phyloP scores from a whole-genome alignment of 202 grass and related monocot species.

The Panicum hallii region DNA sequence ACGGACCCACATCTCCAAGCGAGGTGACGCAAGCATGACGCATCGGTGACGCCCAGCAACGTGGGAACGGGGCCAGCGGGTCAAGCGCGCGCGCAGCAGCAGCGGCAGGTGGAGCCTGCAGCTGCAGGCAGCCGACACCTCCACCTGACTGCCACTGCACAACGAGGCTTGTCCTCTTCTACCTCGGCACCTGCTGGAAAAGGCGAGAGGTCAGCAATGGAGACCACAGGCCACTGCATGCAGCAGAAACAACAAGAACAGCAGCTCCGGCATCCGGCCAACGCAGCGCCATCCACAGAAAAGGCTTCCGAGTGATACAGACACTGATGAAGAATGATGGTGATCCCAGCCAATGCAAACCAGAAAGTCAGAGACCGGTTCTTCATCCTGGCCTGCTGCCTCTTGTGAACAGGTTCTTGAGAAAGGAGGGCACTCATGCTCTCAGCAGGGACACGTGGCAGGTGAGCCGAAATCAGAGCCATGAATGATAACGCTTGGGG shows the following conservation, averaged over 20 bases:
- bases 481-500: neutral
- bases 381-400: neutral
- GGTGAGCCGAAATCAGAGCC: slow-evolving; percentile 14
- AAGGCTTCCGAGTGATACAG: neutral
- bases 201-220: slow-evolving; percentile 8
- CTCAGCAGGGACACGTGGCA: slow-evolving; percentile 16
- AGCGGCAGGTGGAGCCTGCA: neutral
- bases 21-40: slow-evolving; percentile 17
- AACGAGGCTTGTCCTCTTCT: slow-evolving; percentile 2
- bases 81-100: neutral
- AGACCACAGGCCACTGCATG: neutral
- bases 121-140: neutral
- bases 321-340: neutral
- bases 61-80: neutral
- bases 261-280: neutral
- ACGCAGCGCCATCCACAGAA: neutral
- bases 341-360: slow-evolving; percentile 1
- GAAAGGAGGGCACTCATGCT: slow-evolving; percentile 8
- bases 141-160: neutral
- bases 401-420: slow-evolving; percentile 36
- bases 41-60: neutral
- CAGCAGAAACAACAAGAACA: neutral
- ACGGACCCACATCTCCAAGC: neutral
- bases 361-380: neutral
- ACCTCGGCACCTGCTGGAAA: slow-evolving; percentile 21